Percentiles rank a stretch among this genome's conserved stretches.
Conservation (phyloP, 108 stramenopile species). For the Skeletonema tropicum region DNA sequence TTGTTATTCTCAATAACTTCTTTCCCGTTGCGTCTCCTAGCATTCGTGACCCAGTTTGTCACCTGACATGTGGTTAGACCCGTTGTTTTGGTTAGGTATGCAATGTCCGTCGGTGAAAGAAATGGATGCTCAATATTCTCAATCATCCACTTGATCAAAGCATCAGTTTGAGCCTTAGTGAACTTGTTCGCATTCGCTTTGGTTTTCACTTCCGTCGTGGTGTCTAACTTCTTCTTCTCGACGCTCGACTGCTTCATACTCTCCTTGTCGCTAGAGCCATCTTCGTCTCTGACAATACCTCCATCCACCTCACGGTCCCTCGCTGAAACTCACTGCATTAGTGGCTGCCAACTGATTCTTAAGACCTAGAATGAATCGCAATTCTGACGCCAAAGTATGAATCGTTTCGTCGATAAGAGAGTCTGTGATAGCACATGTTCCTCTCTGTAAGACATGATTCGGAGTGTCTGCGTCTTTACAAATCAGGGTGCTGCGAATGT, state of each 20-base stretch:
- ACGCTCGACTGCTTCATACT: not conserved
- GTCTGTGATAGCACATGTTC: slow-evolving; percentile 38
- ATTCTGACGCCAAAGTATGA: slow-evolving; percentile 33
- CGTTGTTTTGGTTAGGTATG: slow-evolving; percentile 5
- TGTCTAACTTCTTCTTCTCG: not conserved
- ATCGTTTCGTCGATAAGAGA: slow-evolving; percentile 54
- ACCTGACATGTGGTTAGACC: slow-evolving; percentile 16
- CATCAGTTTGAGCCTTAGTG: slow-evolving; percentile 67
- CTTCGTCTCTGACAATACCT: not conserved
- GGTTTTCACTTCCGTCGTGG: not conserved
- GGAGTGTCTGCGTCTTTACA: not conserved
- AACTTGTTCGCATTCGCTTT: slow-evolving; percentile 53
- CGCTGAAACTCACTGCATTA: not conserved
- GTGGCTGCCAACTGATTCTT: slow-evolving; percentile 30
- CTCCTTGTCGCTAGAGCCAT: not conserved
- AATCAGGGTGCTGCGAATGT: slow-evolving; percentile 24
- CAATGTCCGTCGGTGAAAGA: slow-evolving; percentile 18
- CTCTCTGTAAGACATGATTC: slow-evolving; percentile 17
- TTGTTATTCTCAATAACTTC: slow-evolving; percentile 50
- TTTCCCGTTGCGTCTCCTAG: slow-evolving; percentile 63
- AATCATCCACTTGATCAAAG: slow-evolving; percentile 69
- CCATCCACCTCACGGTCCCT: slow-evolving; percentile 1
- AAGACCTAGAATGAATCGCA: slow-evolving; percentile 24
- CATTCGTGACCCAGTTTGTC: slow-evolving; percentile 62
- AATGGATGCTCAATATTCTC: slow-evolving; percentile 47